These are phyloP conservation scores for Aspergillus costaricaensis DNA, from an alignment of 2,329 filamentous ascomycete species.

Conservation along the genomic window DNA sequence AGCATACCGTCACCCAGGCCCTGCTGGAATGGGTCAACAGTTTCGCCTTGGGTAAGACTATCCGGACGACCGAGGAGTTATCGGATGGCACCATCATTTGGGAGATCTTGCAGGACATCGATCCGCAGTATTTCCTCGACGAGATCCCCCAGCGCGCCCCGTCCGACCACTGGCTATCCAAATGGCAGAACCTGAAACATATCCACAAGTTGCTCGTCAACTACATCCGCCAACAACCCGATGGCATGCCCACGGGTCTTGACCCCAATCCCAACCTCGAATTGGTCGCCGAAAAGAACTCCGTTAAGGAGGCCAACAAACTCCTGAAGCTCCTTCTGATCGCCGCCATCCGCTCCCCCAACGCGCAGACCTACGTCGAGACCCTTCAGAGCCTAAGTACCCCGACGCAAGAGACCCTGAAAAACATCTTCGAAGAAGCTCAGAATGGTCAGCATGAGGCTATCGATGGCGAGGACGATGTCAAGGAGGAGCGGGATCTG, in stretches of 20 bases:
- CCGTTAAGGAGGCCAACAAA: constrained; percentile 51
- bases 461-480: constrained; percentile 39
- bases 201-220: constrained; percentile 49
- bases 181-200: constrained; percentile 53
- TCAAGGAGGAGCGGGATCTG: constrained; percentile 39
- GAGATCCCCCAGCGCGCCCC: constrained; percentile 48
- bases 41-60: constrained; percentile 46
- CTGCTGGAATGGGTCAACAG: constrained; percentile 52
- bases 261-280: constrained; percentile 49
- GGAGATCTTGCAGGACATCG: constrained; percentile 52
- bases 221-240: constrained; percentile 49
- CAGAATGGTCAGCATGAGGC: constrained; percentile 44
- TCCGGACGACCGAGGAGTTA: constrained; percentile 45
- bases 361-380: constrained; percentile 57
- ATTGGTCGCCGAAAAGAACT: constrained; percentile 47
- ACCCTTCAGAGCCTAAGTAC: constrained; percentile 48
- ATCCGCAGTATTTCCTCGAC: constrained; percentile 50
- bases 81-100: constrained; percentile 49
- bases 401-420: constrained; percentile 48
- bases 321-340: constrained; percentile 65
- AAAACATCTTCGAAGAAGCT: constrained; percentile 51
- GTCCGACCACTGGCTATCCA: constrained; percentile 50
- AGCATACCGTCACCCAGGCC: constrained; percentile 48
- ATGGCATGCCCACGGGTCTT: constrained; percentile 46
- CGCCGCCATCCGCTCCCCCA: constrained; percentile 62